These are phyloP conservation scores for Metschnikowia noctiluminum DNA, from an alignment of 805 yeast genomes.

Conservation along the genomic window DNA sequence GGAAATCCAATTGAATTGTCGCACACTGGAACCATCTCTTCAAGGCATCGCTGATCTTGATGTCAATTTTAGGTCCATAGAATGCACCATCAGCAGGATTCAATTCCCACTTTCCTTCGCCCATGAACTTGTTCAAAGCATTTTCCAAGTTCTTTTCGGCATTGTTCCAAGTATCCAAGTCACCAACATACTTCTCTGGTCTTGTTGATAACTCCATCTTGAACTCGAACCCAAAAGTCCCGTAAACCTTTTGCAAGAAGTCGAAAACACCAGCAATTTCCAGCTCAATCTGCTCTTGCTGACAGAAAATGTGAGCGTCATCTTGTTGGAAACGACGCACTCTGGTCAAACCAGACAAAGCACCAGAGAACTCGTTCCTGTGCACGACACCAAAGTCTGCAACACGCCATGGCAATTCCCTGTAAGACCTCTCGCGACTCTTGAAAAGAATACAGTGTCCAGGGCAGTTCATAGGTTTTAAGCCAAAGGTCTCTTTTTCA, in stretches of 20 bases:
- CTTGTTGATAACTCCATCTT: conserved; percentile 96
- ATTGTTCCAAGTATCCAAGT: conserved; percentile 85
- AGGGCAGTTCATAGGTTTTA: conserved; percentile 92
- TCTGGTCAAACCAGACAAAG: conserved; percentile 85
- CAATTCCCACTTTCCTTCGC: conserved; percentile 86
- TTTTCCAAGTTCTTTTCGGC: conserved; percentile 84
- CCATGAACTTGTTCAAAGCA: conserved; percentile 73
- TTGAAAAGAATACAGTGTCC: conserved; percentile 93
- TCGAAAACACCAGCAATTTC: conserved; percentile 85
- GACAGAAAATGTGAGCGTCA: conserved; percentile 97
- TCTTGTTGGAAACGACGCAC: conserved; percentile 99
- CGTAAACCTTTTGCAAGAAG: conserved; percentile 80
- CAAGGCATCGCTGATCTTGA: conserved; percentile 90
- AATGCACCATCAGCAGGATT: conserved; percentile 98
- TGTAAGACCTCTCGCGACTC: conserved; percentile 88
- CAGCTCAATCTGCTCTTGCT: conserved; percentile 80
- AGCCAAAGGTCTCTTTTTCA: conserved; percentile 91
- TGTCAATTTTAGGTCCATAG: conserved; percentile 95
- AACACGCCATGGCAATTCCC: conserved; percentile 98
- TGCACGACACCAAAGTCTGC: conserved; percentile 97
- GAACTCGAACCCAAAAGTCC: conserved; percentile 90
- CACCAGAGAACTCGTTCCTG: conserved; percentile 95
- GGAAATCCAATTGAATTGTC: conserved; percentile 98
- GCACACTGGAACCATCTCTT: conserved; percentile 99
- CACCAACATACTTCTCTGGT: conserved; percentile 96